These are phyloP conservation scores for Ascochyta koolunga DNA, from an alignment of 2,329 filamentous ascomycete species.

Conservation along the genomic window DNA sequence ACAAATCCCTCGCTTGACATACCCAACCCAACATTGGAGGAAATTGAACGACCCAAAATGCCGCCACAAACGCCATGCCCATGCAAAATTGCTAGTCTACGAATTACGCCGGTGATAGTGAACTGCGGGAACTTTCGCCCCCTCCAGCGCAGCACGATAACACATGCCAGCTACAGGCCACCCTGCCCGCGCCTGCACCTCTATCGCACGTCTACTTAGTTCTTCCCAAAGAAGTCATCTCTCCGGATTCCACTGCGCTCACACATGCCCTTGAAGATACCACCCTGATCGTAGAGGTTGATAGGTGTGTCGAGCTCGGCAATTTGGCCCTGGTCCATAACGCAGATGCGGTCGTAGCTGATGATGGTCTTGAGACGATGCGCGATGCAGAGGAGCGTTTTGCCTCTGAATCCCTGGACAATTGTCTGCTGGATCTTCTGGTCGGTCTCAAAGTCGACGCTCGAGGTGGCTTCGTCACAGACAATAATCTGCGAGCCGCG, in stretches of 20 bases:
- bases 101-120: conserved; percentile 19
- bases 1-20: conserved; percentile 12
- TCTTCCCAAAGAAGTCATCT: conserved; percentile 52
- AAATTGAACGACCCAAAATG: conserved; percentile 11
- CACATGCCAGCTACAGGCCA: neutral
- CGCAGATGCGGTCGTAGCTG: conserved; percentile 91
- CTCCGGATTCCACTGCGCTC: conserved; percentile 77
- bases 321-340: conserved; percentile 90
- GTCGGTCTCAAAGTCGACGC: conserved; percentile 87
- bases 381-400: conserved; percentile 90
- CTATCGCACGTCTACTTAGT: conserved; percentile 8
- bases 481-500: conserved; percentile 89
- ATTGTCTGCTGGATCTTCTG: conserved; percentile 84
- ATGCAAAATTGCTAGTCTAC: conserved; percentile 26
- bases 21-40: conserved; percentile 7
- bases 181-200: neutral
- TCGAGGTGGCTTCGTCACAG: conserved; percentile 93
- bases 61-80: conserved; percentile 28
- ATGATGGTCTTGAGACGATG: conserved; percentile 92
- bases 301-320: conserved; percentile 83
- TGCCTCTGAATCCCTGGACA: conserved; percentile 80
- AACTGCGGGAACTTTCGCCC: neutral
- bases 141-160: conserved; percentile 11
- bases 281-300: conserved; percentile 72
- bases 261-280: conserved; percentile 90